phyloP scores from a whole-genome alignment of 2,329 filamentous ascomycete species.

The Tolypocladium endophyticum region DNA sequence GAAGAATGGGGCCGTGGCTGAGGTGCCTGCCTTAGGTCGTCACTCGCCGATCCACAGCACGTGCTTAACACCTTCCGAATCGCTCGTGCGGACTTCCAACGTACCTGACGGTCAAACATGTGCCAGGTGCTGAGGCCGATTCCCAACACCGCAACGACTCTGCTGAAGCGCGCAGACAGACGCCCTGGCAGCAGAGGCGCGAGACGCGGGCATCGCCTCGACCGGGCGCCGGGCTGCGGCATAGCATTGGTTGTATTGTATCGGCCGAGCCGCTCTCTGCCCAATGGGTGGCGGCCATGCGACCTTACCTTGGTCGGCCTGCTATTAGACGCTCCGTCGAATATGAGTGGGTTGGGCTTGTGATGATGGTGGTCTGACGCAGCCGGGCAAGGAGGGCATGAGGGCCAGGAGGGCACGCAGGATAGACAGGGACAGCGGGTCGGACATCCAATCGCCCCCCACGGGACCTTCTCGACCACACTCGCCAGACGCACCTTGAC shows the following conservation, averaged over 20 bases:
- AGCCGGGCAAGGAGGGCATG: background rate
- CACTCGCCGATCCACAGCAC: background rate
- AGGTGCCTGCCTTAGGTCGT: background rate
- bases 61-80: background rate
- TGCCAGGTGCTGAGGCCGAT: background rate
- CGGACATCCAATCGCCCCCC: background rate
- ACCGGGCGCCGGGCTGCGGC: background rate
- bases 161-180: background rate
- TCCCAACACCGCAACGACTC: background rate
- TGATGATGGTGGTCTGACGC: background rate
- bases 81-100: background rate
- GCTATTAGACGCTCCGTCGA: background rate
- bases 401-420: background rate
- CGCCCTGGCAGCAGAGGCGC: background rate
- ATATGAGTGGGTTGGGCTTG: conserved; percentile 1
- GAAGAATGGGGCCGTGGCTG: background rate
- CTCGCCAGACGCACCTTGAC: conserved; percentile 1
- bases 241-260: background rate
- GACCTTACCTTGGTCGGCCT: background rate
- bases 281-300: background rate
- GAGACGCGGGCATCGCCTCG: background rate
- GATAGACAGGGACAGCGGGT: background rate
- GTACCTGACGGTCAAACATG: background rate
- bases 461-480: background rate
- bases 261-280: background rate